Percentiles rank a stretch among this genome's conserved stretches.
phyloP scores from a whole-genome alignment of 192 early-diverging fungal species.

The Podila epigama region DNA sequence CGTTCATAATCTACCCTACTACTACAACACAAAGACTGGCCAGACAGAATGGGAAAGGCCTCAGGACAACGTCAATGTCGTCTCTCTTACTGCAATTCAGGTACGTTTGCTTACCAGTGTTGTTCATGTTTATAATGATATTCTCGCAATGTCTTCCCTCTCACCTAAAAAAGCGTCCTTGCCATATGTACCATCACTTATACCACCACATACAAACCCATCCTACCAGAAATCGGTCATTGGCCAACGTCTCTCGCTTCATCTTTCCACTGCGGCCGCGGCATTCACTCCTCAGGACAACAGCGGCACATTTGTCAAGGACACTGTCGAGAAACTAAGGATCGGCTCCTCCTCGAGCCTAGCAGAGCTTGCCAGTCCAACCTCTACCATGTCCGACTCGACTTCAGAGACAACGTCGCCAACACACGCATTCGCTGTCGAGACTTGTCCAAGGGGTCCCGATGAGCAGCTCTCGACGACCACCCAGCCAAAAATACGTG shows the following conservation, averaged over 20 bases:
- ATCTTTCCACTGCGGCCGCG: slow-evolving; percentile 26
- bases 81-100: slow-evolving; percentile 76
- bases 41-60: slow-evolving; percentile 92
- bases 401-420: background rate
- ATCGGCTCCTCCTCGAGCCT: slow-evolving; percentile 2
- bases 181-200: slow-evolving; percentile 8
- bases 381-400: background rate
- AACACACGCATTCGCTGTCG: background rate
- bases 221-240: slow-evolving; percentile 64
- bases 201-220: background rate
- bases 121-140: slow-evolving; percentile 9
- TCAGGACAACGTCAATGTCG: slow-evolving; percentile 64
- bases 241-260: slow-evolving; percentile 78
- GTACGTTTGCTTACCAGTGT: slow-evolving; percentile 47
- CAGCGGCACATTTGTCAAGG: background rate
- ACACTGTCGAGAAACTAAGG: slow-evolving; percentile 14
- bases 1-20: slow-evolving; percentile 85
- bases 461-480: background rate
- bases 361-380: background rate
- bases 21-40: slow-evolving; percentile 89
- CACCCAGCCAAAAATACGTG: background rate
- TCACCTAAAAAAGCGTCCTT: too few species aligned
- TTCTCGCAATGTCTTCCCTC: too few species aligned
- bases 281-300: slow-evolving; percentile 11
- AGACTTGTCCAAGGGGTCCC: background rate